phyloP scores from a whole-genome alignment of 1,284 basidiomycete species.

The Sanguinoderma infundibulare region DNA sequence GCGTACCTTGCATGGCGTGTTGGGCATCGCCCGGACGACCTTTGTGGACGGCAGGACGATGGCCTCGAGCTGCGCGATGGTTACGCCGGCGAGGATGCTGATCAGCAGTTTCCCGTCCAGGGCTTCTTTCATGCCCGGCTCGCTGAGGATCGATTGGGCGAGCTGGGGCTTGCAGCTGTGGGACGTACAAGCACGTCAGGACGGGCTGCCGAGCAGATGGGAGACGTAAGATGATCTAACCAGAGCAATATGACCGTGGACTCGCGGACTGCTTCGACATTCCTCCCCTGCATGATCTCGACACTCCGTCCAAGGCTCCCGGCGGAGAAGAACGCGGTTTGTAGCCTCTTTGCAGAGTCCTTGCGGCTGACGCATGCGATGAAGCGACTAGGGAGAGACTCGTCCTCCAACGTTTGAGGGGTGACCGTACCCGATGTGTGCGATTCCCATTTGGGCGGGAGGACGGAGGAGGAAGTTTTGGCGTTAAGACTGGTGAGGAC shows the following conservation, averaged over 20 bases:
- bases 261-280: constrained; percentile 74
- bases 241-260: constrained; percentile 90
- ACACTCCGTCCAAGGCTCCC: constrained; percentile 65
- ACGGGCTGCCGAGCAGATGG: not conserved
- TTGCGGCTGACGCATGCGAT: constrained; percentile 88
- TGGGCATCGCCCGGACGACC: constrained; percentile 97
- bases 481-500: constrained; percentile 77
- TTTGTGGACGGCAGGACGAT: constrained; percentile 82
- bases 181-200: not conserved
- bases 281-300: constrained; percentile 72
- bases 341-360: constrained; percentile 78
- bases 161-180: constrained; percentile 93
- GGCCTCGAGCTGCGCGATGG: constrained; percentile 78
- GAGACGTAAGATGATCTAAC: constrained; percentile 47
- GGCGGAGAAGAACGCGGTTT: constrained; percentile 62
- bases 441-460: constrained; percentile 71
- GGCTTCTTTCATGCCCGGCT: constrained; percentile 86
- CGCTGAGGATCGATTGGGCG: constrained; percentile 75
- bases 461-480: constrained; percentile 39
- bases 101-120: constrained; percentile 91
- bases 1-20: constrained; percentile 93
- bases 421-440: constrained; percentile 87
- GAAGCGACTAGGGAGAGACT: constrained; percentile 80
- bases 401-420: constrained; percentile 61
- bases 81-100: constrained; percentile 96